Evolutionary conservation across 345 rosid genomes (phyloP).

Genomic region (Eucalyptus regnans): DNA sequence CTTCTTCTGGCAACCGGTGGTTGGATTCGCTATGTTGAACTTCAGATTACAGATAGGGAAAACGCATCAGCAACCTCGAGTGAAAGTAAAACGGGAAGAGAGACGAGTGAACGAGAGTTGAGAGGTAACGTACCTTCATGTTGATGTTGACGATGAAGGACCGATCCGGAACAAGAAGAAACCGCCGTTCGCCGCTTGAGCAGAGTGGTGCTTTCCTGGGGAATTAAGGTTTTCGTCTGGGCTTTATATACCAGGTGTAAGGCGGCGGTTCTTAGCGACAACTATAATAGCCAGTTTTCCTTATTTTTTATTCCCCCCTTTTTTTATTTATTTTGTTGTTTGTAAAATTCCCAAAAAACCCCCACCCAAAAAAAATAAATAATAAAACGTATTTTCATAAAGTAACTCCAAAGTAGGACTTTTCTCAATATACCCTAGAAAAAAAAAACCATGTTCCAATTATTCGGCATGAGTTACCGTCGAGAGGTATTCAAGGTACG

Average conservation of each 20-base stretch:
- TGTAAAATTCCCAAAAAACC: neutral
- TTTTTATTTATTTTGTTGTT: neutral
- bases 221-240: neutral
- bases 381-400: neutral
- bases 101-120: neutral
- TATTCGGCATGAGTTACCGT: rapidly evolving
- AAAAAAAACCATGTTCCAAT: neutral
- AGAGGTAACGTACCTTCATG: neutral
- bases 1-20: conserved; percentile 39
- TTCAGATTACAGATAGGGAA: neutral
- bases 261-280: neutral
- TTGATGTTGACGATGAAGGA: neutral
- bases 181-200: neutral
- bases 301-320: neutral
- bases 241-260: neutral
- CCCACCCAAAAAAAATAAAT: neutral
- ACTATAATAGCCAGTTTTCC: neutral
- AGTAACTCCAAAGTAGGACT: neutral
- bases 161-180: neutral
- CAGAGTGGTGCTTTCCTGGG: neutral
- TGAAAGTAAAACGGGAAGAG: neutral
- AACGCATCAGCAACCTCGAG: neutral
- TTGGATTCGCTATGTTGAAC: conserved; percentile 34
- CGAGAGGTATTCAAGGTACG: neutral
- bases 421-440: neutral